These are phyloP conservation scores for Beauveria sp. DNA, from an alignment of 2,329 filamentous ascomycete species.

Conservation along the genomic window DNA sequence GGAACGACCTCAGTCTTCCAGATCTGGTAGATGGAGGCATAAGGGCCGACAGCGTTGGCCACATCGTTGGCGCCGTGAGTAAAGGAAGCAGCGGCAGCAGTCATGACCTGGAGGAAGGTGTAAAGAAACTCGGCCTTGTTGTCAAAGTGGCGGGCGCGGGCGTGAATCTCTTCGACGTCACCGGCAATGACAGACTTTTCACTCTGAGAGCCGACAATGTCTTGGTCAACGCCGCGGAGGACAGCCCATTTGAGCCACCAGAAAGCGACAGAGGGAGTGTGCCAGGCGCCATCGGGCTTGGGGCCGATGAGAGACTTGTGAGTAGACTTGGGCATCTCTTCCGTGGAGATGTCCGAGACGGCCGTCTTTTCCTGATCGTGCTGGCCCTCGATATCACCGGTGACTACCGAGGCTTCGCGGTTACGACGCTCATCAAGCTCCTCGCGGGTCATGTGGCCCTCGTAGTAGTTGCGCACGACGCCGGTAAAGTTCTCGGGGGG, in stretches of 20 bases:
- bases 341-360: slow-evolving; percentile 19
- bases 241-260: slow-evolving; percentile 37
- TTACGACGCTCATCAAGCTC: slow-evolving; percentile 38
- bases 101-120: slow-evolving; percentile 53
- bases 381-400: slow-evolving; percentile 19
- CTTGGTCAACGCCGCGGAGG: slow-evolving; percentile 40
- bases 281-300: slow-evolving; percentile 36
- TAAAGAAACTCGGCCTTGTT: slow-evolving; percentile 56
- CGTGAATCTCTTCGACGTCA: slow-evolving; percentile 48
- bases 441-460: slow-evolving; percentile 46
- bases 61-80: slow-evolving; percentile 62
- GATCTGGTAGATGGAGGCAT: slow-evolving; percentile 54
- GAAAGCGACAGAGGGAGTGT: slow-evolving; percentile 33
- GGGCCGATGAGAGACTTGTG: slow-evolving; percentile 30
- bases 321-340: slow-evolving; percentile 25
- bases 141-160: slow-evolving; percentile 49
- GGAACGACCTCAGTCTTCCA: slow-evolving; percentile 43
- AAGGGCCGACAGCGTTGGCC: slow-evolving; percentile 55
- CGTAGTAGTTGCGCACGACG: slow-evolving; percentile 47
- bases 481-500: slow-evolving; percentile 34
- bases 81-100: slow-evolving; percentile 55
- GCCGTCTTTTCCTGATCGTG: slow-evolving; percentile 22
- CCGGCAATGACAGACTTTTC: slow-evolving; percentile 38
- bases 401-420: slow-evolving; percentile 15
- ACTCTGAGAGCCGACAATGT: slow-evolving; percentile 30